These are phyloP conservation scores for Saccharomyces hybrid DNA, from an alignment of 1,139 yeast genomes.

Conservation along the genomic window DNA sequence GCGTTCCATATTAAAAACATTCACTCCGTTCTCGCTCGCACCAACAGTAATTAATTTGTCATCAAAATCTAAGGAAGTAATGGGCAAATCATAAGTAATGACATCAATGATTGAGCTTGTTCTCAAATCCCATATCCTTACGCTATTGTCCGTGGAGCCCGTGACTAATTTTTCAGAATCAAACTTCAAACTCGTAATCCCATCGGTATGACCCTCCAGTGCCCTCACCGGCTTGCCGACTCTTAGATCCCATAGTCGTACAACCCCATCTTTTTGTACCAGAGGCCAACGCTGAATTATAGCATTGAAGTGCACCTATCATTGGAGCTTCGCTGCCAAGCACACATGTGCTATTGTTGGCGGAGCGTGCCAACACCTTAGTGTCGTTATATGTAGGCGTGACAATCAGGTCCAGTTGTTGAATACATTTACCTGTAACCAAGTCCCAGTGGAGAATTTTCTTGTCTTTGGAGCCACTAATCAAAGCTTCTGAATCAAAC, in stretches of 20 bases:
- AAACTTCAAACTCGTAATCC: conserved; percentile 61
- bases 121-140: conserved; percentile 67
- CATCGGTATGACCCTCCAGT: conserved; percentile 62
- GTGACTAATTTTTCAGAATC: conserved; percentile 57
- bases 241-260: conserved; percentile 68
- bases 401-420: conserved; percentile 25
- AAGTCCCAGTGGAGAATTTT: conserved; percentile 77
- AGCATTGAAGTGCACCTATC: conserved; percentile 38
- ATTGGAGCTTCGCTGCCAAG: conserved; percentile 8
- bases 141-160: conserved; percentile 57
- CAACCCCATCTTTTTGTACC: conserved; percentile 73
- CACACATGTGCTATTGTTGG: background rate
- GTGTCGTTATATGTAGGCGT: conserved; percentile 11
- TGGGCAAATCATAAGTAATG: conserved; percentile 48
- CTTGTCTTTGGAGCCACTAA: conserved; percentile 91
- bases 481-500: conserved; percentile 49
- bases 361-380: background rate
- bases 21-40: background rate
- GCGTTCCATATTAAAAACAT: background rate
- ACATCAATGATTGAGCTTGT: conserved; percentile 57
- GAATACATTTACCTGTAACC: conserved; percentile 53
- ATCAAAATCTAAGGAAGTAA: conserved; percentile 49
- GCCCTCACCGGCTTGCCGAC: conserved; percentile 60
- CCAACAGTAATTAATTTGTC: background rate
- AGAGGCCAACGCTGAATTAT: conserved; percentile 65